A percentile compares a stretch with the other conserved stretches of the same genome.
These are phyloP conservation scores for Aspergillus taichungensis DNA, from an alignment of 495 filamentous ascomycete species.

Conservation along the genomic window DNA sequence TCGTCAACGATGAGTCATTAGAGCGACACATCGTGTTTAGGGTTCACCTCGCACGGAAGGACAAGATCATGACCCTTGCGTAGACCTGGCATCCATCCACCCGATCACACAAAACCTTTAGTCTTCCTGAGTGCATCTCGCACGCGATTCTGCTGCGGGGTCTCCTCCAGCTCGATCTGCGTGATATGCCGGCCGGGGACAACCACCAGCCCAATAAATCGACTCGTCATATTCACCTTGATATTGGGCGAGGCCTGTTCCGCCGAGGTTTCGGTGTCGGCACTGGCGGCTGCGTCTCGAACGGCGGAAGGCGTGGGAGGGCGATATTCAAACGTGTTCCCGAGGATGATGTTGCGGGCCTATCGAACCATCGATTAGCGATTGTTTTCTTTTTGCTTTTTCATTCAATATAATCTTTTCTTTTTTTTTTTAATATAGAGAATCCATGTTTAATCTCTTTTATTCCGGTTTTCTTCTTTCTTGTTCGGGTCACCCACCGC, in stretches of 20 bases:
- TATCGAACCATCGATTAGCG: slow-evolving; percentile 22
- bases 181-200: slow-evolving; percentile 78
- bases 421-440: not conserved
- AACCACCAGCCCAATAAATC: slow-evolving; percentile 84
- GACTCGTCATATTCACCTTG: slow-evolving; percentile 65
- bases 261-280: slow-evolving; percentile 20
- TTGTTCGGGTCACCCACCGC: slow-evolving; percentile 44
- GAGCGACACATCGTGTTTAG: no score
- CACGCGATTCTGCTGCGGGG: slow-evolving; percentile 17
- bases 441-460: no score
- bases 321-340: slow-evolving; percentile 81
- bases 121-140: slow-evolving; percentile 15
- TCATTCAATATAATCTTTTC: slow-evolving; percentile 1
- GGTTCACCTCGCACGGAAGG: no score
- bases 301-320: slow-evolving; percentile 47
- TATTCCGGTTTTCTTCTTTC: no score
- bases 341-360: slow-evolving; percentile 81
- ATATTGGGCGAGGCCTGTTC: slow-evolving; percentile 20
- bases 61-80: not conserved
- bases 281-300: slow-evolving; percentile 32
- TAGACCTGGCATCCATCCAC: not conserved
- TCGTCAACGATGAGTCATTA: not conserved
- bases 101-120: slow-evolving; percentile 2
- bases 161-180: slow-evolving; percentile 81
- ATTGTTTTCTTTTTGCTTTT: not conserved